Evolutionary conservation across 208 protist species (phyloP).

Genomic region (Wallacemonas sp.): DNA sequence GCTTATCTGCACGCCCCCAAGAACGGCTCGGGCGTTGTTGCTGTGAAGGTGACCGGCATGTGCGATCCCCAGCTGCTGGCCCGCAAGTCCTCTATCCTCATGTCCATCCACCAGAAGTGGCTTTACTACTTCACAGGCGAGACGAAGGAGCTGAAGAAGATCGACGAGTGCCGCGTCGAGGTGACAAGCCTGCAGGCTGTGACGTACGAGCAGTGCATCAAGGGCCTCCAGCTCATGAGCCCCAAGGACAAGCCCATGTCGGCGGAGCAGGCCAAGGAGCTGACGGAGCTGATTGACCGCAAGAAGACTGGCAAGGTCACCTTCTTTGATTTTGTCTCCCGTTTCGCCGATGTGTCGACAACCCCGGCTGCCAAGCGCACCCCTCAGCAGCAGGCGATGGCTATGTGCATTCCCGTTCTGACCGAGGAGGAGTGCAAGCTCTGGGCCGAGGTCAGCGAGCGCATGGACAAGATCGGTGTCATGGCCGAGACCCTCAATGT

Average conservation of each 20-base stretch:
- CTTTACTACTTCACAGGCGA: conserved; percentile 71
- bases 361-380: conserved; percentile 38
- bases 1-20: conserved; percentile 64
- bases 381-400: conserved; percentile 52
- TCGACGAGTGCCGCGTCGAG: conserved; percentile 87
- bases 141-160: conserved; percentile 34
- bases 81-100: conserved; percentile 83
- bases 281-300: conserved; percentile 63
- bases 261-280: conserved; percentile 47
- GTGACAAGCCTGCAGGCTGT: conserved; percentile 59
- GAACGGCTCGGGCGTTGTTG: conserved; percentile 63
- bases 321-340: conserved; percentile 55
- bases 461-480: conserved; percentile 69
- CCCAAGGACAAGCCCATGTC: conserved; percentile 26
- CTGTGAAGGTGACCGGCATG: conserved; percentile 93
- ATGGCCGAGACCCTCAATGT: conserved; percentile 73
- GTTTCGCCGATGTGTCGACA: conserved; percentile 1
- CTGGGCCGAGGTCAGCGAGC: conserved; percentile 59
- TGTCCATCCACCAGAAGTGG: conserved; percentile 87
- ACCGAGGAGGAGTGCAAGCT: conserved; percentile 72
- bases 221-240: conserved; percentile 44
- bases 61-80: conserved; percentile 90
- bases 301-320: conserved; percentile 72
- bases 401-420: conserved; percentile 63
- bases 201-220: conserved; percentile 60